A percentile compares a stretch with the other conserved stretches of the same genome.
phyloP scores from a whole-genome alignment of 1,139 yeast genomes.

The Neolecta irregularis region DNA sequence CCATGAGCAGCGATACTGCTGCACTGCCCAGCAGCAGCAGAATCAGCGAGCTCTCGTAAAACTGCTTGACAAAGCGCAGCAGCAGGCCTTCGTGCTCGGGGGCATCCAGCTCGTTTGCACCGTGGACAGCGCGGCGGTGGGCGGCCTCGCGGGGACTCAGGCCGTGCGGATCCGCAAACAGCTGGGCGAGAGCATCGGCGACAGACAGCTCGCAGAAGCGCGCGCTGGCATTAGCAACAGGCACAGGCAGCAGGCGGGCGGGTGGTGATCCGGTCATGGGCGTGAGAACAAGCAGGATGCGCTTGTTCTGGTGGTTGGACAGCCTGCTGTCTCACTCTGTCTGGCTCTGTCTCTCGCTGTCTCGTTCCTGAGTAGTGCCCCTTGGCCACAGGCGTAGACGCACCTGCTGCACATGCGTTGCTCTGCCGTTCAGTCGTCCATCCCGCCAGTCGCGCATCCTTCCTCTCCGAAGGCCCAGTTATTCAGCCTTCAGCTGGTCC shows the following conservation, averaged over 20 bases:
- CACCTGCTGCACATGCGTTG: too few species aligned
- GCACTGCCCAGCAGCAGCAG: constrained; percentile 80
- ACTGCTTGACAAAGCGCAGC: constrained; percentile 57
- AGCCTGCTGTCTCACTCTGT: too few species aligned
- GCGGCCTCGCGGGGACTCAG: constrained; percentile 8
- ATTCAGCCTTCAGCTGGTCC: too few species aligned
- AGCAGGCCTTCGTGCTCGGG: constrained; percentile 64
- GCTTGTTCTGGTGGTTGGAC: too few species aligned
- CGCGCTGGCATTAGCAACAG: too few species aligned
- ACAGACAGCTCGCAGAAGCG: neutral
- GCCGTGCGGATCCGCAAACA: constrained; percentile 7
- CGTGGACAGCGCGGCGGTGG: constrained; percentile 57
- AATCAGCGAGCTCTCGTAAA: constrained; percentile 80
- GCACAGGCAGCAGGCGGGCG: neutral
- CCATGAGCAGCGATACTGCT: constrained; percentile 67
- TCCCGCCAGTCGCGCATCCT: too few species aligned
- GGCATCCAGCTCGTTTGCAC: constrained; percentile 53
- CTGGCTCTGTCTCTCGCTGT: too few species aligned
- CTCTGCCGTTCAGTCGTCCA: too few species aligned
- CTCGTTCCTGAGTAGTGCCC: too few species aligned
- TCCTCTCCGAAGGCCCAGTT: too few species aligned
- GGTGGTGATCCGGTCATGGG: neutral
- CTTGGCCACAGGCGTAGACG: too few species aligned
- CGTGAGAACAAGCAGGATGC: neutral
- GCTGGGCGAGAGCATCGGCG: constrained; percentile 1